Base-by-base conservation (phyloP, 2,329 filamentous ascomycete species). In the Raffaelea albimanens region DNA sequence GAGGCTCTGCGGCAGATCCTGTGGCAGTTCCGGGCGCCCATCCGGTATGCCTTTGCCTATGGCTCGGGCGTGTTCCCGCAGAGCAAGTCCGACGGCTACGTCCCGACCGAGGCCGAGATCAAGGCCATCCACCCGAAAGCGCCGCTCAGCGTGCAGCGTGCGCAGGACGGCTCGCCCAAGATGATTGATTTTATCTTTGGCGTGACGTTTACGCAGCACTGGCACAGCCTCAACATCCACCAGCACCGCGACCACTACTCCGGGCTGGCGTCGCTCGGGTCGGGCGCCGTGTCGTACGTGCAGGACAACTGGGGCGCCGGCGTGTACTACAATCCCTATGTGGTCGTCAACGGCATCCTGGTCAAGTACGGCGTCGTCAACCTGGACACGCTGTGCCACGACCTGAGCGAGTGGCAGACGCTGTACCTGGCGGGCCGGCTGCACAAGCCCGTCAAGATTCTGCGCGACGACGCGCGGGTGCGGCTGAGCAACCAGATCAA, bases 131-230 rank as follows among this genome's bases (percentile, higher is more conserved):
- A 97, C 60, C 84, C 90, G 7, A 83, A 89, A 52, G 83, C 91
- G 2, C 87, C 89, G 1, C 73, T 81, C 45, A 87, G 87, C 1
- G 82, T 97, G 8, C 73, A 85, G 55, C 87, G 88, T 56, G 86
- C 89, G 55, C 91, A 97, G 65, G 83, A 87, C 58, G 87, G 87
- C 25, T 82, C 82, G 1, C 88, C 88, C 13, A 96, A 96, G 69
- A 95, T 97, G 83, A 95, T 98, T 54, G 93, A 98, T 67, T 95
- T 98, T 63, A 94, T 98, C 56, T 93, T 98, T 62, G 93, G 91
- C 22, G 91, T 97, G 11, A 87, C 87, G 1, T 87, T 95, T 64
- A 88, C 86, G 1, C 86, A 98, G 61, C 93, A 98, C 67, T 98
- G 91, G 87, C 93, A 98, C 67, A 90, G 85, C 31, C 73, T 98